phyloP scores from a whole-genome alignment of 2,329 filamentous ascomycete genomes.

The Fusarium sp. region DNA sequence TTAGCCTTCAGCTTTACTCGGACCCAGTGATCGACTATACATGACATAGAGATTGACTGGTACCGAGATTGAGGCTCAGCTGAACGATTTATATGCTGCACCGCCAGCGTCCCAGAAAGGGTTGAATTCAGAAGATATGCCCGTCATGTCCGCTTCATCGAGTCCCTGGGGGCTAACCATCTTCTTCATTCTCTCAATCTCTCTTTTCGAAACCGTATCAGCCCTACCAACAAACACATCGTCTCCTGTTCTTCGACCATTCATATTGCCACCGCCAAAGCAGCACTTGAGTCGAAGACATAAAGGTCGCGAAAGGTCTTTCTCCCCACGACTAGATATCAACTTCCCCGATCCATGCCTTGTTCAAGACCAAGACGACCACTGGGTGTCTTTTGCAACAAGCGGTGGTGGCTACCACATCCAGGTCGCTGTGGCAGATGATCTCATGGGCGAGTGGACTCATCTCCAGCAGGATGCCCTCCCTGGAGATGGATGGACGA shows the following conservation, averaged over 20 bases:
- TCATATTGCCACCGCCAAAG: conserved; percentile 2
- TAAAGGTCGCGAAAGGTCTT: conserved; percentile 1
- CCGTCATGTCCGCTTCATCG: conserved; percentile 17
- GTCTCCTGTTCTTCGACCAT: conserved; percentile 2
- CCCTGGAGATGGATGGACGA: conserved; percentile 65
- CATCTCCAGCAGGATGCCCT: conserved; percentile 64
- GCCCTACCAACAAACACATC: conserved; percentile 9
- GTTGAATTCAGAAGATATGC: conserved; percentile 3
- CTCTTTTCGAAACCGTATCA: not conserved
- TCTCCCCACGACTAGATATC: conserved; percentile 28
- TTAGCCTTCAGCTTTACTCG: conserved; percentile 1
- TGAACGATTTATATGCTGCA: conserved; percentile 22
- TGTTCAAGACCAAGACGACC: conserved; percentile 57
- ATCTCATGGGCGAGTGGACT: conserved; percentile 59
- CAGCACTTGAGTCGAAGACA: conserved; percentile 27
- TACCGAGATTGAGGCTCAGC: conserved; percentile 36
- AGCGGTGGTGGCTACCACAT: conserved; percentile 61
- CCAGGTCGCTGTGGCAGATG: conserved; percentile 62
- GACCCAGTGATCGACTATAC: conserved; percentile 32
- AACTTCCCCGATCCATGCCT: conserved; percentile 68
- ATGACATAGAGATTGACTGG: conserved; percentile 37
- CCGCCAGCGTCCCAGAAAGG: not conserved
- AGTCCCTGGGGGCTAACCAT: conserved; percentile 16
- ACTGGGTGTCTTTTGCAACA: conserved; percentile 69
- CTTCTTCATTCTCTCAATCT: conserved; percentile 2